These are phyloP conservation scores for Coemansia sp. DNA, from an alignment of 192 early-diverging fungal genomes.

Conservation along the genomic window DNA sequence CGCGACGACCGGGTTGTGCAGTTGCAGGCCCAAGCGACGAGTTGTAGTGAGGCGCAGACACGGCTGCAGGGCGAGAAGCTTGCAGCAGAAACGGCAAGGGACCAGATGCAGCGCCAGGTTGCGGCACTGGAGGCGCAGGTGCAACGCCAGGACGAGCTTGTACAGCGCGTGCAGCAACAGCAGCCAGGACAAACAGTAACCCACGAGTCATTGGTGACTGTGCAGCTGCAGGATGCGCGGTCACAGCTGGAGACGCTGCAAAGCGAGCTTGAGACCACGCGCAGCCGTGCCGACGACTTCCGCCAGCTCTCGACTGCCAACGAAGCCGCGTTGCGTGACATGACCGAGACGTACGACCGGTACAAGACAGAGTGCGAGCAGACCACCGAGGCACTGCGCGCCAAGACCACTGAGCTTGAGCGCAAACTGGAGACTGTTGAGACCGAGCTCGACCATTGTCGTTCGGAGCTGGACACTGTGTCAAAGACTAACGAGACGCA, in stretches of 20 bases:
- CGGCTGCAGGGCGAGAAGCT: constrained; percentile 54
- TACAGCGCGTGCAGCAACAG: constrained; percentile 41
- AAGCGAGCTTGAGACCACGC: constrained; percentile 38
- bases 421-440: constrained; percentile 20
- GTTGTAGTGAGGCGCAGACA: constrained; percentile 51
- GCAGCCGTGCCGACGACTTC: constrained; percentile 43
- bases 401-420: constrained; percentile 37
- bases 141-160: constrained; percentile 51
- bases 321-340: constrained; percentile 64
- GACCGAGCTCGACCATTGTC: constrained; percentile 26
- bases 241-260: constrained; percentile 58
- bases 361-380: constrained; percentile 61
- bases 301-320: constrained; percentile 53
- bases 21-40: constrained; percentile 22
- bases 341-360: constrained; percentile 67
- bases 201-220: constrained; percentile 49
- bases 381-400: constrained; percentile 23
- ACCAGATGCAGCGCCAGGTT: constrained; percentile 51
- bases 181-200: constrained; percentile 33
- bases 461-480: constrained; percentile 16
- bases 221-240: constrained; percentile 56
- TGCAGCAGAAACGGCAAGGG: constrained; percentile 54
- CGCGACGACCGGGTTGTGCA: constrained; percentile 26
- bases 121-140: constrained; percentile 52
- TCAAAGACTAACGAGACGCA: constrained; percentile 35